Conservation (phyloP, 2,329 filamentous ascomycete genomes). For the Cladosporium sphaerospermum region DNA sequence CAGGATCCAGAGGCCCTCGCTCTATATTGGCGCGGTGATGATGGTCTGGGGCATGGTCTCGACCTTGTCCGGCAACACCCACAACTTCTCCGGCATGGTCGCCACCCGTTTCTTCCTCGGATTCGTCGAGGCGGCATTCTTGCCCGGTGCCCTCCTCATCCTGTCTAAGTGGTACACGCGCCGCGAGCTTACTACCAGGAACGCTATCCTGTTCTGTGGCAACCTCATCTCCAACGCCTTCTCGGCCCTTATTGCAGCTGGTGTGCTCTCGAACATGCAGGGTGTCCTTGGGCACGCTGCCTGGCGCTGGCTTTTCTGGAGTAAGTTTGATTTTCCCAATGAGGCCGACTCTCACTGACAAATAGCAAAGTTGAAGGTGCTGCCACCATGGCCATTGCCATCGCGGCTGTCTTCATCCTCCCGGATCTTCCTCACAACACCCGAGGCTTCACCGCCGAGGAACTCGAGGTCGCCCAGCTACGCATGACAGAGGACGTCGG, state of each 20-base stretch:
- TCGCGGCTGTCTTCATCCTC: conserved; percentile 48
- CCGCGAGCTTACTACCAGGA: conserved; percentile 46
- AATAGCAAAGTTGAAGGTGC: conserved; percentile 47
- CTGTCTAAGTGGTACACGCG: conserved; percentile 46
- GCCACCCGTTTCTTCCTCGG: conserved; percentile 36
- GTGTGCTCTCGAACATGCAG: conserved; percentile 61
- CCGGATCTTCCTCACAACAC: conserved; percentile 50
- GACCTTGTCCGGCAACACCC: conserved; percentile 27
- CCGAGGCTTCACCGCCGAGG: conserved; percentile 45
- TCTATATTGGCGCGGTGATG: conserved; percentile 30
- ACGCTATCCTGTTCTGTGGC: conserved; percentile 46
- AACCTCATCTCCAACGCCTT: conserved; percentile 47
- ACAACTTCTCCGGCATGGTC: conserved; percentile 32
- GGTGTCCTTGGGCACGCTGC: conserved; percentile 50
- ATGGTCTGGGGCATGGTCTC: conserved; percentile 31
- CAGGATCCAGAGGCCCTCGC: conserved; percentile 27
- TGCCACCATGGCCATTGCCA: conserved; percentile 48
- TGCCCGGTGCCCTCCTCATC: conserved; percentile 43
- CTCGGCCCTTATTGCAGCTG: conserved; percentile 48
- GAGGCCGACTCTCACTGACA: conserved; percentile 15
- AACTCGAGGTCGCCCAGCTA: conserved; percentile 47
- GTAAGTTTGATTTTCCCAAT: not conserved
- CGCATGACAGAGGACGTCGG: conserved; percentile 47
- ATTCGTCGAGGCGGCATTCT: conserved; percentile 39
- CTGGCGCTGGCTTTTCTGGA: conserved; percentile 40